These are phyloP conservation scores for Lepidium didymum DNA, from an alignment of 345 rosid species.

Conservation along the genomic window DNA sequence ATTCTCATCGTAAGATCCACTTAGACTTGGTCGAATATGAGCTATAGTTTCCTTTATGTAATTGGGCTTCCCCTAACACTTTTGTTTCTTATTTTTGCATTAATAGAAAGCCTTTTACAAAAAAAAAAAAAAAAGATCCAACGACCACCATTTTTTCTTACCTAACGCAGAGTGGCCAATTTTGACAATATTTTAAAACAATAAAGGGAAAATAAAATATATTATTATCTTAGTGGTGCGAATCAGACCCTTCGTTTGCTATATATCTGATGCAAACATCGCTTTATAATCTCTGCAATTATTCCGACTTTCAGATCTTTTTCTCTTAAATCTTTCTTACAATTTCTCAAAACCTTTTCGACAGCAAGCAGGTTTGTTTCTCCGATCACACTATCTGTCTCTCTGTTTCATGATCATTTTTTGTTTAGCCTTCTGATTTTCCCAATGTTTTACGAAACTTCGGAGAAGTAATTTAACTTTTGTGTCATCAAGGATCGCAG, in stretches of 20 bases:
- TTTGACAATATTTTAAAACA: constrained; percentile 9
- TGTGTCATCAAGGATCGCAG: neutral
- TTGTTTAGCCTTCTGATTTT: neutral
- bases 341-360: neutral
- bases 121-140: too few relatives aligned
- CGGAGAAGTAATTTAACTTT: neutral
- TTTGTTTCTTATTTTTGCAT: too few relatives aligned
- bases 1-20: too few relatives aligned
- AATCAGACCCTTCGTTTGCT: constrained; percentile 24
- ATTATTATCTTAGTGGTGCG: neutral
- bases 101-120: too few relatives aligned
- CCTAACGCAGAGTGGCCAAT: constrained; percentile 29
- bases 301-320: neutral
- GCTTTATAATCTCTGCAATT: neutral
- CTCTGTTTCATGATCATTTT: neutral
- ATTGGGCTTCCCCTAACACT: too few relatives aligned
- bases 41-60: too few relatives aligned
- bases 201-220: neutral
- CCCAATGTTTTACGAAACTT: neutral
- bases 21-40: too few relatives aligned
- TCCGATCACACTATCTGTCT: neutral
- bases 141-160: constrained; percentile 14
- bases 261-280: constrained; percentile 11
- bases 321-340: neutral
- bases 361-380: constrained; percentile 6